phyloP scores from a whole-genome alignment of 2,329 filamentous ascomycete species.

The Metarhizium rileyi region DNA sequence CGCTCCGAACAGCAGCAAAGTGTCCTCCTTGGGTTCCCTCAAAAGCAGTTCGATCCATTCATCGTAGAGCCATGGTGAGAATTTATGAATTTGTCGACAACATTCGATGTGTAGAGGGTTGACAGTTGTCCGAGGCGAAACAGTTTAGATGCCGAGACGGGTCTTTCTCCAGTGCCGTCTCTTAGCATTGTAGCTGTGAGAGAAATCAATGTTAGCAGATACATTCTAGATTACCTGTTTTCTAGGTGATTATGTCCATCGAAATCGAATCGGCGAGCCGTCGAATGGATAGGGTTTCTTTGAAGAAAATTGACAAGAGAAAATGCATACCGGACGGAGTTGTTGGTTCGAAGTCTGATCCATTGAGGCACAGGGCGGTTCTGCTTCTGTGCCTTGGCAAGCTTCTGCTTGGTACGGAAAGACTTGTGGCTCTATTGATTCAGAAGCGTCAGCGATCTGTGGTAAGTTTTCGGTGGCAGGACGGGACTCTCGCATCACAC shows the following conservation, averaged over 20 bases:
- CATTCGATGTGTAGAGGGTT: slow-evolving; percentile 1
- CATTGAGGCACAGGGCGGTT: slow-evolving; percentile 99
- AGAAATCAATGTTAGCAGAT: background rate
- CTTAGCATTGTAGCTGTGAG: slow-evolving; percentile 95
- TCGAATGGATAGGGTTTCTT: background rate
- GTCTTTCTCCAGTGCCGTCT: slow-evolving; percentile 99
- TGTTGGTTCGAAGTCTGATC: slow-evolving; percentile 96
- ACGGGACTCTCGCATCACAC: background rate
- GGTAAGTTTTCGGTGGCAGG: background rate
- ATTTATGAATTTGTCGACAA: slow-evolving; percentile 3
- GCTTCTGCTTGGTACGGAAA: slow-evolving; percentile 99
- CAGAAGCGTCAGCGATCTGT: slow-evolving; percentile 7
- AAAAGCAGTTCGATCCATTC: slow-evolving; percentile 13
- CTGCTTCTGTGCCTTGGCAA: slow-evolving; percentile 99
- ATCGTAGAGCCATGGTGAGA: slow-evolving; percentile 20
- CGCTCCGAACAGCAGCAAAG: slow-evolving; percentile 17
- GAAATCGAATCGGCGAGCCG: background rate
- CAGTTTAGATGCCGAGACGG: slow-evolving; percentile 89
- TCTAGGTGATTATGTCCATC: background rate
- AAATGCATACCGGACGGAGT: slow-evolving; percentile 90
- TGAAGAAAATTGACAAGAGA: background rate
- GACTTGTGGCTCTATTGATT: slow-evolving; percentile 85
- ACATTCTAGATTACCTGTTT: background rate
- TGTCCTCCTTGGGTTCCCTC: slow-evolving; percentile 10
- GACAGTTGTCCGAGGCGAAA: slow-evolving; percentile 23